phyloP scores from a whole-genome alignment of 352 stramenopile genomes.

The Globisporangium orthogonon region DNA sequence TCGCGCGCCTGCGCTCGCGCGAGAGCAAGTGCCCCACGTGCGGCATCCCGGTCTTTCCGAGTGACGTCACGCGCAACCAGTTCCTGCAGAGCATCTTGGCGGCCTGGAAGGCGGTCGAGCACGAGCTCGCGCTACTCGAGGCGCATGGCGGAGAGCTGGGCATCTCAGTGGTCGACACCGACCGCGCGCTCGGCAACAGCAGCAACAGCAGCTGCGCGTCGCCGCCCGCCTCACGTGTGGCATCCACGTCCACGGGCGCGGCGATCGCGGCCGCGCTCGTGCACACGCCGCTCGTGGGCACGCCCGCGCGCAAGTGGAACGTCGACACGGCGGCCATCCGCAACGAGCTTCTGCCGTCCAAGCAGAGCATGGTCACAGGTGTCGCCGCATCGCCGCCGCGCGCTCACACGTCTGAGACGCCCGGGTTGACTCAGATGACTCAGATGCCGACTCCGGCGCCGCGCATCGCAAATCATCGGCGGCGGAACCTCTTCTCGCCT shows the following conservation, averaged over 20 bases:
- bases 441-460: constrained; percentile 1
- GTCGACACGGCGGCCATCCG: constrained; percentile 59
- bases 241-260: constrained; percentile 1
- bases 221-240: background rate
- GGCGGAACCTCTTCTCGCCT: constrained; percentile 8
- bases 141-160: constrained; percentile 23
- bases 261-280: constrained; percentile 7
- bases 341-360: constrained; percentile 34
- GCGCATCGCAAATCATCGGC: background rate
- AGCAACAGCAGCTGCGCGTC: constrained; percentile 11
- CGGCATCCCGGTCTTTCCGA: constrained; percentile 62
- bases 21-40: constrained; percentile 64
- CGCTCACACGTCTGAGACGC: background rate
- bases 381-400: constrained; percentile 8
- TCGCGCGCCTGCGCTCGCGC: constrained; percentile 48
- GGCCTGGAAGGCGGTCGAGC: constrained; percentile 73
- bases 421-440: constrained; percentile 8
- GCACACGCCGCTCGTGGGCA: constrained; percentile 1
- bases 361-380: constrained; percentile 5
- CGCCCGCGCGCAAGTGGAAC: constrained; percentile 49
- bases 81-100: constrained; percentile 80
- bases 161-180: constrained; percentile 27
- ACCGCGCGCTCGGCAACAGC: constrained; percentile 22
- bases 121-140: constrained; percentile 36
- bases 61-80: constrained; percentile 80